A percentile compares a stretch with the other conserved stretches of the same genome.
Conservation (phyloP, 2,329 filamentous ascomycete species). For the Arthroderma uncinatum region DNA sequence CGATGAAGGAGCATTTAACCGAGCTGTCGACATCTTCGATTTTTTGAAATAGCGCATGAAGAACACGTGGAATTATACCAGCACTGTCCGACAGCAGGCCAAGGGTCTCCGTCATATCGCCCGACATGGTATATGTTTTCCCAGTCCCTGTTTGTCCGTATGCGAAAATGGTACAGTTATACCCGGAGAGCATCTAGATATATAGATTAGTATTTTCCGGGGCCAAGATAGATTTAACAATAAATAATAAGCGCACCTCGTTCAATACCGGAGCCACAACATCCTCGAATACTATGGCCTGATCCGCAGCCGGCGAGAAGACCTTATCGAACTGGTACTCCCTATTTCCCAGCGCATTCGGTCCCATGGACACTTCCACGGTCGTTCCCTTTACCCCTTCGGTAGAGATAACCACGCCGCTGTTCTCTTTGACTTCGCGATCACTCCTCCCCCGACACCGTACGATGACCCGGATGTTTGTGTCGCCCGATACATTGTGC, state of each 20-base stretch:
- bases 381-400: conserved; percentile 77
- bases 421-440: conserved; percentile 87
- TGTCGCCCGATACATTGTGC: conserved; percentile 41
- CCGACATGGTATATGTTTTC: conserved; percentile 99
- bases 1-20: conserved; percentile 97
- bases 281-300: conserved; percentile 88
- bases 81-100: conserved; percentile 82
- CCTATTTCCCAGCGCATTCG: conserved; percentile 87
- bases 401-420: conserved; percentile 77
- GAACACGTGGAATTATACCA: conserved; percentile 84
- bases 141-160: conserved; percentile 97
- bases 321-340: conserved; percentile 95
- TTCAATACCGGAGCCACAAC: conserved; percentile 87
- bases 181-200: conserved; percentile 73
- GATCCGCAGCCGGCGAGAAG: conserved; percentile 88
- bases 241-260: conserved; percentile 51
- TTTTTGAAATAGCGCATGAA: conserved; percentile 77
- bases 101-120: conserved; percentile 80
- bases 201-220: background rate
- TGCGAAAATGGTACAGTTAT: conserved; percentile 97
- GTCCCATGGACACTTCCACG: conserved; percentile 82
- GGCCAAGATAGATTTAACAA: background rate
- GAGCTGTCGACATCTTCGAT: conserved; percentile 75
- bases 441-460: conserved; percentile 87
- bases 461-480: conserved; percentile 96